Base-by-base conservation (phyloP, 2,329 filamentous ascomycete species). In the Didymella sp. region DNA sequence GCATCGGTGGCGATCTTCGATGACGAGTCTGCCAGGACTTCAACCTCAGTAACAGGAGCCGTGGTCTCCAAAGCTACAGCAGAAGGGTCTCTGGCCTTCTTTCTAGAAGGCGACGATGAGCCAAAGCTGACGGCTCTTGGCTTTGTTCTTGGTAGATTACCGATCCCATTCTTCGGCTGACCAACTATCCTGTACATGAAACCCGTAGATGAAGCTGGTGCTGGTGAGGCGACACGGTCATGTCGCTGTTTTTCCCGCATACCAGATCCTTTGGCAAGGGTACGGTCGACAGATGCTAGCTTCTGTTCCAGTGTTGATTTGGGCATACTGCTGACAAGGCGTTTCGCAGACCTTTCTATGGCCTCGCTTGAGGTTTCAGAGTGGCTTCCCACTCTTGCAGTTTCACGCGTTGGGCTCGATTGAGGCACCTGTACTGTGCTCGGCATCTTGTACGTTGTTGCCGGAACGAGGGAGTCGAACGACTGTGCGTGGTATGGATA, bases 141-240 rank as follows among this genome's bases (percentile, higher is more conserved):
- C 22, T 64, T 70, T 11, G 46, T 42, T 27, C 61, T 69, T 8
- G 31, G 22, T 8, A 45, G 25, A 35, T 53, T 56, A 27, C 25
- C 51, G 5, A 43, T 37, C 4, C 47, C 61, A 5, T 43, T 17
- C 30, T 60, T 67, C 8, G 58, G 27, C 19, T 56, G 48, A 22
- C 58, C 60, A 3, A 66, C 28, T 58, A 64, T 73, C 22, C 65
- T 64, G 49, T 73, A 72, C 6, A 44, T 35, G 43, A 73, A 73
- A 4, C 70, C 69, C 15, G 55, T 67, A 1, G 72, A 72, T 11
- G 69, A 68, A 15, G 54, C 60, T 8, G 56, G 61, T 9, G 54
- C 61, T 12, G 68, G 68, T 12, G 70, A 72, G 11, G 71, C 62
- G 4, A 69, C 50, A 21, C 61, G 46, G 33, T 65, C 25, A 27